Evolutionary conservation across 768 basidiomycete species (phyloP), one percentile per base, ranked within the genome.

Genomic region (Grammothele lineata): DNA sequence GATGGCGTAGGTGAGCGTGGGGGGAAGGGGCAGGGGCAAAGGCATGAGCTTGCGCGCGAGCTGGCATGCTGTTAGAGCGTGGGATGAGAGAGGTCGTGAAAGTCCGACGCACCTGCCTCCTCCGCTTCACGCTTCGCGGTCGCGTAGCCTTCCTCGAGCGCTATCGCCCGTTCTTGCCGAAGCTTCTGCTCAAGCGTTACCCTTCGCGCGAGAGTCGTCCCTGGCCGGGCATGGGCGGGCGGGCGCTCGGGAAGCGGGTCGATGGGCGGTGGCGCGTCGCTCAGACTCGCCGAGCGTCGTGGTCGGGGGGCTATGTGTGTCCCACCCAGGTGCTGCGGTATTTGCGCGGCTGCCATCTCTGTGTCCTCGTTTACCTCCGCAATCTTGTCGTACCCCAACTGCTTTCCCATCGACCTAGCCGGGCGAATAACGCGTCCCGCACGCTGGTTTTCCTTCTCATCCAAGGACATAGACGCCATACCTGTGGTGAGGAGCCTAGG

Each of bases 231-330:
- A 18, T 57, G 43, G 8, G 23, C 37, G 49, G 40, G 46, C 41
- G 27, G 45, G 19, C 50, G 32, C 14, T 45, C 50, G 7, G 17
- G 35, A 4, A 19, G 44, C 40, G 23, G 47, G 18, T 52, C 47
- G n/a, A 47, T 47, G 1, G 26, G 56, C 15, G 42, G 51, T 3
- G 51, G 51, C 0, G 50, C 56, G 19, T 88, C 85, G 57, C 85
- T 88, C 40, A 89, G 67, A 62, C 86, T 87, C 14, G 84, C 83
- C n/a, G 86, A 88, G 45, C 87, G 75, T 47, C 87, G 71, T 40
- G 83, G 78, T 30, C 85, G 70, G 48, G 45, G 47, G n/a, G 47
- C 77, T 76, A 47, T 39, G 59, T 59, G 51, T 61, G 64, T 22
- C 15, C n/a, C 40, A 17, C 30, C n/a, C 66, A 52, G 48, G 56